These are phyloP conservation scores for Penicillium hordei DNA, from an alignment of 2,329 filamentous ascomycete genomes.

Conservation along the genomic window DNA sequence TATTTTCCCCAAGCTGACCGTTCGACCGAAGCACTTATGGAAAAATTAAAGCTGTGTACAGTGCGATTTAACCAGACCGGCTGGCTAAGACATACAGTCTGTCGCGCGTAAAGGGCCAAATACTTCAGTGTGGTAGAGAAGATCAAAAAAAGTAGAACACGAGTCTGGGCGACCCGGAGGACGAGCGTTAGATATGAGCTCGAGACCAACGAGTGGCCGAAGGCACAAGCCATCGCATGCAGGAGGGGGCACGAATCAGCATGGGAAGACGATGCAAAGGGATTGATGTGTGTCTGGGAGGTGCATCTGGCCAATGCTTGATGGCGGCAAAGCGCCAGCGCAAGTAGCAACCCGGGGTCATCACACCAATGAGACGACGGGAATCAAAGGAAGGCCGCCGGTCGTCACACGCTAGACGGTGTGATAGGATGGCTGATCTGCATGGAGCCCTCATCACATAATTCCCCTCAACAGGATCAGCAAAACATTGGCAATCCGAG, in stretches of 20 bases:
- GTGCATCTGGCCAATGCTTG: conserved; percentile 40
- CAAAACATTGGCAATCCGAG: conserved; percentile 1
- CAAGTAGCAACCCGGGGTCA: conserved; percentile 18
- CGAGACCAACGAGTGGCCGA: conserved; percentile 14
- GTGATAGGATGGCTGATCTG: conserved; percentile 35
- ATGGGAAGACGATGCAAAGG: conserved; percentile 22
- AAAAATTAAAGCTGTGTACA: conserved; percentile 7
- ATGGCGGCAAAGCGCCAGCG: conserved; percentile 36
- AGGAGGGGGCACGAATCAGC: conserved; percentile 33
- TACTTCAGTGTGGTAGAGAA: conserved; percentile 14
- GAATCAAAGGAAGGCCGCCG: conserved; percentile 21
- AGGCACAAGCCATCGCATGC: conserved; percentile 22
- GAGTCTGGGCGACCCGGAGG: conserved; percentile 25
- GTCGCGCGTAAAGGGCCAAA: conserved; percentile 27
- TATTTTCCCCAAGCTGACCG: neutral
- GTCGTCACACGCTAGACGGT: conserved; percentile 38
- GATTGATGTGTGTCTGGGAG: conserved; percentile 29
- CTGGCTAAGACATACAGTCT: conserved; percentile 37
- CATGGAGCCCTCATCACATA: conserved; percentile 16
- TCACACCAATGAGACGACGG: conserved; percentile 31
- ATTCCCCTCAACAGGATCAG: conserved; percentile 9
- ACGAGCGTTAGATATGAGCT: conserved; percentile 34
- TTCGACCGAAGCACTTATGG: conserved; percentile 6
- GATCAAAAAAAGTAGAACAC: conserved; percentile 16
- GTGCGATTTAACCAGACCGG: conserved; percentile 37